A percentile compares a stretch with the other conserved stretches of the same genome.
Conservation (phyloP, 495 filamentous ascomycete genomes). For the Rostrohypoxylon terebratum region DNA sequence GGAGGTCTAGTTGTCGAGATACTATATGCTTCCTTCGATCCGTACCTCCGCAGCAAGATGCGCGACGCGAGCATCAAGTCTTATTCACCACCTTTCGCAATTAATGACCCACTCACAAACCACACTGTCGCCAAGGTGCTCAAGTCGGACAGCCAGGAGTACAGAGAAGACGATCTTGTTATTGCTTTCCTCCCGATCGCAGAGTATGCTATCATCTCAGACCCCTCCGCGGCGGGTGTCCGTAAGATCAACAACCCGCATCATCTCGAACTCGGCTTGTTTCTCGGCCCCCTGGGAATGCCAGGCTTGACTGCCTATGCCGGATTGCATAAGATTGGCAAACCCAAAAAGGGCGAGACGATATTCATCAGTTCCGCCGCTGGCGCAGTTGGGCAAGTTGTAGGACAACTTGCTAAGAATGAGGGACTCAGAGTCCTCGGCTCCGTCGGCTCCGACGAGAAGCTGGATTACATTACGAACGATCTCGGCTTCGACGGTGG, state of each 20-base stretch:
- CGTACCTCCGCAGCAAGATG: conserved; percentile 85
- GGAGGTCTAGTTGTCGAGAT: conserved; percentile 79
- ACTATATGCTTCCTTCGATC: conserved; percentile 86
- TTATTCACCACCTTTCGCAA: conserved; percentile 68
- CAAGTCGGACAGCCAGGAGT: conserved; percentile 70
- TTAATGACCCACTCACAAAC: conserved; percentile 70
- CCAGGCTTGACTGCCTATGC: conserved; percentile 87
- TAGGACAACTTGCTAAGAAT: conserved; percentile 87
- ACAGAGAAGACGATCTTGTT: conserved; percentile 75
- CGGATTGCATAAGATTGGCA: conserved; percentile 82
- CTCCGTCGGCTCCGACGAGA: conserved; percentile 71
- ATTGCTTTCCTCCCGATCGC: conserved; percentile 69
- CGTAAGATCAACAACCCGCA: conserved; percentile 69
- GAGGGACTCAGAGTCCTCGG: conserved; percentile 89
- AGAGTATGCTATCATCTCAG: conserved; percentile 67
- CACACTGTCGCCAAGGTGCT: conserved; percentile 70
- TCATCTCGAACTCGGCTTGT: conserved; percentile 71
- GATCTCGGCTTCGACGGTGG: conserved; percentile 76
- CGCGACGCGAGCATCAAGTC: conserved; percentile 64
- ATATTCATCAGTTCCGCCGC: conserved; percentile 86
- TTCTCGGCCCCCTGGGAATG: conserved; percentile 85
- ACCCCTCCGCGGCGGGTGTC: conserved; percentile 45
- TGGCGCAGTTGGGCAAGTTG: conserved; percentile 86
- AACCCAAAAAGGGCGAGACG: conserved; percentile 89
- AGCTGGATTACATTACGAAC: conserved; percentile 73